Evolutionary conservation across 305 asterid species (phyloP).

Genomic region (Rubia peregrina): DNA sequence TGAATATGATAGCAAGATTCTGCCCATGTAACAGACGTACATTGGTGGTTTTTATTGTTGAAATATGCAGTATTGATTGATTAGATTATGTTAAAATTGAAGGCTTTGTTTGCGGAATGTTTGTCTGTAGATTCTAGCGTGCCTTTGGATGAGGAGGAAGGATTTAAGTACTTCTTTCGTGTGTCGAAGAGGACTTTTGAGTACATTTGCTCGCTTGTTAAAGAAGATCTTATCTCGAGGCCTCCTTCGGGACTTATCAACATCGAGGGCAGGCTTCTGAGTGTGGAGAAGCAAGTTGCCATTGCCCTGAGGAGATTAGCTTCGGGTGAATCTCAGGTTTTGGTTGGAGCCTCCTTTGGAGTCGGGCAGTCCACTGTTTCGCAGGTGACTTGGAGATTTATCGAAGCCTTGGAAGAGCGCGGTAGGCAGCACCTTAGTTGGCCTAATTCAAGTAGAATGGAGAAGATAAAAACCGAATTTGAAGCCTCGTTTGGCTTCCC

Average conservation of each 20-base stretch:
- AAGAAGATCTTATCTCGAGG: conserved; percentile 86
- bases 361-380: conserved; percentile 98
- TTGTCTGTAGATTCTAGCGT: conserved; percentile 37
- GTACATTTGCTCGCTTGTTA: conserved; percentile 85
- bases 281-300: conserved; percentile 98
- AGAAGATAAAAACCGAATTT: conserved; percentile 47
- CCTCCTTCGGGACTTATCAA: conserved; percentile 99
- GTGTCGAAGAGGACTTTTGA: conserved; percentile 73
- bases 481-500: conserved; percentile 56
- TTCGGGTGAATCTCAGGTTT: conserved; percentile 97
- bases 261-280: conserved; percentile 92
- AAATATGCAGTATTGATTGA: not conserved
- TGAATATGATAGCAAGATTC: too few species aligned
- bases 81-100: not conserved
- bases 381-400: conserved; percentile 94
- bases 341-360: conserved; percentile 95
- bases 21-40: not conserved
- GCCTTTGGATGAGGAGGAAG: conserved; percentile 64
- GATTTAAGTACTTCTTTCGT: conserved; percentile 76
- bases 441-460: conserved; percentile 55
- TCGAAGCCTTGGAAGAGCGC: conserved; percentile 92
- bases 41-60: not conserved
- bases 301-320: conserved; percentile 86
- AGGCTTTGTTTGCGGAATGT: not conserved
- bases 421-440: conserved; percentile 83